phyloP scores from a whole-genome alignment of 192 early-diverging fungal species.

The Coemansia reversa region DNA sequence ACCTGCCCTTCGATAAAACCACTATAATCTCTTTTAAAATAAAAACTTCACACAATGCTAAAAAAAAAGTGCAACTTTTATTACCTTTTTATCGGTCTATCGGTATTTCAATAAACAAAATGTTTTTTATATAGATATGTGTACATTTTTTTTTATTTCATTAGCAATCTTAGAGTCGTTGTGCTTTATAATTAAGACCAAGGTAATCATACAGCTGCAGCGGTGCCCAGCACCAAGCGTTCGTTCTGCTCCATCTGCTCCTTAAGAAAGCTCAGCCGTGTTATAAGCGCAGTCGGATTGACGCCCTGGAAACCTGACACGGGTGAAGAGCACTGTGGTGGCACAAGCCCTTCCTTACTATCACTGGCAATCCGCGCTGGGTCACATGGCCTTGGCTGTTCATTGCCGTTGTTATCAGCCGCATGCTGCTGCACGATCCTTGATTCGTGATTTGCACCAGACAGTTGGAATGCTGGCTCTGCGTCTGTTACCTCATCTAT shows the following conservation, averaged over 20 bases:
- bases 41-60: no score
- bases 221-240: conserved; percentile 19
- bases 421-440: not conserved
- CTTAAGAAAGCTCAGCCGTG: conserved; percentile 45
- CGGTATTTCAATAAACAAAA: no score
- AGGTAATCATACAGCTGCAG: not conserved
- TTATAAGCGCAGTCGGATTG: conserved; percentile 44
- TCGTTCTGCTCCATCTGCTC: conserved; percentile 50
- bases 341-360: not conserved
- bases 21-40: not conserved
- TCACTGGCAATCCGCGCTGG: not conserved
- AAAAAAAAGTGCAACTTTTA: no score
- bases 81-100: not conserved
- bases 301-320: conserved; percentile 26
- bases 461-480: not conserved
- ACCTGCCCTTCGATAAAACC: not conserved
- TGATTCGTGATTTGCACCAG: not conserved
- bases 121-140: no score
- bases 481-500: not conserved
- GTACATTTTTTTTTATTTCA: not conserved
- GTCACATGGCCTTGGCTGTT: conserved; percentile 2
- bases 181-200: no score
- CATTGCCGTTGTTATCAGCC: not conserved
- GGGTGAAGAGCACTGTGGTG: conserved; percentile 13
- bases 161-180: not conserved